Percentiles rank a stretch among this genome's conserved stretches.
Evolutionary conservation across 2,329 filamentous ascomycete species (phyloP).

Genomic region (Fusarium sarcochroum): DNA sequence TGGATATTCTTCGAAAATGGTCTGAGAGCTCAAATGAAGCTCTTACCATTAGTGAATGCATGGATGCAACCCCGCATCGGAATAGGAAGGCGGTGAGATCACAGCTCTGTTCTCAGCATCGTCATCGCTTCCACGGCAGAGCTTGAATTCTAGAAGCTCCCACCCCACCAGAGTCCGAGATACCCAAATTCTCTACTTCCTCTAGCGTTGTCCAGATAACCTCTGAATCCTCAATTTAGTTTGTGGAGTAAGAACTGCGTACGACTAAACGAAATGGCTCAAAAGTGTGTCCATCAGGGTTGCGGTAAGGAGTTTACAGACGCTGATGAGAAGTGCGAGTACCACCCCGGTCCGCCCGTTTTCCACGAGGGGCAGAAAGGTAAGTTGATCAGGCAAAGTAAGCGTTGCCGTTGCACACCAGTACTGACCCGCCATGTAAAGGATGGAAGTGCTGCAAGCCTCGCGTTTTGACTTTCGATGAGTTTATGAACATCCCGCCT

Average conservation of each 20-base stretch:
- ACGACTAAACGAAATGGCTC: conserved; percentile 66
- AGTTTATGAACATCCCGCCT: conserved; percentile 92
- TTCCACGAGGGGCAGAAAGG: conserved; percentile 99
- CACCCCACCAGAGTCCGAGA: conserved; percentile 50
- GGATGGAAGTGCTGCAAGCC: conserved; percentile 99
- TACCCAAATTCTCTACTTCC: conserved; percentile 22
- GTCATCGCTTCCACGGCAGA: conserved; percentile 44
- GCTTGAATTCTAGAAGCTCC: conserved; percentile 59
- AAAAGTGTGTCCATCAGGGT: conserved; percentile 96
- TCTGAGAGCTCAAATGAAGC: conserved; percentile 21
- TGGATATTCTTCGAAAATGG: conserved; percentile 23
- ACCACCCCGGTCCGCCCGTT: conserved; percentile 92
- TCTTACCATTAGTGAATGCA: conserved; percentile 10
- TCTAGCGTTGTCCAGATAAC: conserved; percentile 9
- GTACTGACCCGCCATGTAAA: conserved; percentile 55
- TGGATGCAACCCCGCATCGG: conserved; percentile 49
- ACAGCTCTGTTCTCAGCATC: conserved; percentile 38
- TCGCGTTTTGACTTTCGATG: conserved; percentile 95
- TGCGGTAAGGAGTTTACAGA: conserved; percentile 92
- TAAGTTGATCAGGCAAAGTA: conserved; percentile 56
- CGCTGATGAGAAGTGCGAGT: conserved; percentile 84
- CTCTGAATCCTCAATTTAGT: conserved; percentile 11
- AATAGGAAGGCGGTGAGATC: conserved; percentile 55
- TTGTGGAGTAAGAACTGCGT: conserved; percentile 9
- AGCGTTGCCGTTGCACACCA: not conserved